Conservation (phyloP, 2,329 filamentous ascomycete genomes). For the Gyromitra esculenta region DNA sequence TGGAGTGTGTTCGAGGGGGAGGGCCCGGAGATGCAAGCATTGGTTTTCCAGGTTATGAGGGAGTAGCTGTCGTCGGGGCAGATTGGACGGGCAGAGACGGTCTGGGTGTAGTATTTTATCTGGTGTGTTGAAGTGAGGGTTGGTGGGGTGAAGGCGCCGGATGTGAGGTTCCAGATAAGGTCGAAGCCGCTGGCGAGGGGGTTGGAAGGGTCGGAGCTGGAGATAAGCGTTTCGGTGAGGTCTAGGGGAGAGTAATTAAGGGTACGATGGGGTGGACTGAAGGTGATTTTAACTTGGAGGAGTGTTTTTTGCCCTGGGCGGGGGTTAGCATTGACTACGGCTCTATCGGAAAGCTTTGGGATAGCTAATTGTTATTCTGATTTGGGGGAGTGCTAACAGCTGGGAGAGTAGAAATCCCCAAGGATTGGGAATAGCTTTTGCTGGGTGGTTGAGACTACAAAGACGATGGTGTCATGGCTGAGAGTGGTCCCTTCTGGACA, state of each 20-base stretch:
- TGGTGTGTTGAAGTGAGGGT: background rate
- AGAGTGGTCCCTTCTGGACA: constrained; percentile 37
- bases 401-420: constrained; percentile 34
- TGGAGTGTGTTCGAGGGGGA: background rate
- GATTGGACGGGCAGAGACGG: constrained; percentile 14
- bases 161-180: constrained; percentile 29
- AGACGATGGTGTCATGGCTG: background rate
- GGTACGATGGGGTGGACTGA: constrained; percentile 12
- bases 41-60: constrained; percentile 25
- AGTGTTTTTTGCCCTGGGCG: constrained; percentile 16
- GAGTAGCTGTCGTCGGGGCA: constrained; percentile 27
- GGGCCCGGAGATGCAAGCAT: constrained; percentile 24
- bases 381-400: background rate
- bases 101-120: constrained; percentile 33
- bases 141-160: constrained; percentile 18
- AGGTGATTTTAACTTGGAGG: background rate
- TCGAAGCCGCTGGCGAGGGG: constrained; percentile 6
- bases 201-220: background rate
- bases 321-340: background rate
- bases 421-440: constrained; percentile 17
- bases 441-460: constrained; percentile 20
- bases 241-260: constrained; percentile 1
- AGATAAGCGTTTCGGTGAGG: constrained; percentile 32
- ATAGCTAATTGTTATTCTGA: background rate
- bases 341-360: background rate